Percentiles rank a stretch among this genome's conserved stretches.
Conservation (phyloP, 441 rosid species). For the Erodium chrysanthum region DNA sequence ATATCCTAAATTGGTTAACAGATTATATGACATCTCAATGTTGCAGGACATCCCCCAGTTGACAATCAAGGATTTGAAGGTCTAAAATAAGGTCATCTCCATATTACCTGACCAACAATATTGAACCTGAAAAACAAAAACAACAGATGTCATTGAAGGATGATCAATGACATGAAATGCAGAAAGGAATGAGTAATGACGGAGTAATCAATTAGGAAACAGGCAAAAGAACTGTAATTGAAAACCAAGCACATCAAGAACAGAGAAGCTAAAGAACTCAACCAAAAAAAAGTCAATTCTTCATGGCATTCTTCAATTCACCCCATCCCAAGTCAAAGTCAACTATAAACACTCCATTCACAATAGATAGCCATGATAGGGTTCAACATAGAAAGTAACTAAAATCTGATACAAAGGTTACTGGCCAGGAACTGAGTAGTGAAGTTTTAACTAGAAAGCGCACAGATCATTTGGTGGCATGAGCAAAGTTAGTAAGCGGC, state of each 20-base stretch:
- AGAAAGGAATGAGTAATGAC: too few relatives aligned
- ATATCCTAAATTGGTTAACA: conserved; percentile 7
- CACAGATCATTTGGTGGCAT: too few relatives aligned
- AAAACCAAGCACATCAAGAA: background rate
- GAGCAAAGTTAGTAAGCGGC: too few relatives aligned
- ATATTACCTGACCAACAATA: conserved; percentile 84
- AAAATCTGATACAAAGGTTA: background rate
- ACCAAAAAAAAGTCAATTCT: too few relatives aligned
- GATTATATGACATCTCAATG: conserved; percentile 13
- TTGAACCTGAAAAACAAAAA: conserved; percentile 64
- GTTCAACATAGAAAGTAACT: background rate
- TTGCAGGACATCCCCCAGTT: background rate
- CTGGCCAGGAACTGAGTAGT: too few relatives aligned
- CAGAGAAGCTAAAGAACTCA: too few relatives aligned
- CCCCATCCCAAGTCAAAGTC: background rate
- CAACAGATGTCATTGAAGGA: conserved; percentile 8
- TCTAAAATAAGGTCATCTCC: background rate
- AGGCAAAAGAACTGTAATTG: background rate
- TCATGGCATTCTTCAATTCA: background rate
- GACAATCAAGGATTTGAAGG: conserved; percentile 10
- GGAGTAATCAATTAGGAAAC: background rate
- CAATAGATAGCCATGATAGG: background rate
- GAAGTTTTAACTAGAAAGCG: background rate
- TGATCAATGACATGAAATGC: background rate
- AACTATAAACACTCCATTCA: background rate